phyloP scores from a whole-genome alignment of 1,139 yeast species.

The Diutina rugosa region DNA sequence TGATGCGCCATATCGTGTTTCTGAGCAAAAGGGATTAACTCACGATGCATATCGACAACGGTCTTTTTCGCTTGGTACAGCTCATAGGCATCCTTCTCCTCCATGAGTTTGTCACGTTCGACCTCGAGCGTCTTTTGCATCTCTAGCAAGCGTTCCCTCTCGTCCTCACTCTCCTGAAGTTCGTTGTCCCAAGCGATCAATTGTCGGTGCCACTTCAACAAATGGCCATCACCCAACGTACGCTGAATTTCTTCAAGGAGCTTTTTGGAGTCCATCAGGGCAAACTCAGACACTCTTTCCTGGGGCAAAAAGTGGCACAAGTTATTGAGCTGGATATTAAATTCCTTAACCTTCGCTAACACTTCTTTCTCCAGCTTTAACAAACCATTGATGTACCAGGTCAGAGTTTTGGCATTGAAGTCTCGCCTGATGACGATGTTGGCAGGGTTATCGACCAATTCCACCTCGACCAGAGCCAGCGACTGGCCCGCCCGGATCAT shows the following conservation, averaged over 20 bases:
- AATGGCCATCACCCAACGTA: slow-evolving; percentile 55
- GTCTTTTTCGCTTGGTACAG: slow-evolving; percentile 26
- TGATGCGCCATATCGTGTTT: slow-evolving; percentile 39
- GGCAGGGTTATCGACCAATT: slow-evolving; percentile 34
- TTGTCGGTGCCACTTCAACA: slow-evolving; percentile 43
- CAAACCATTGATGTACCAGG: slow-evolving; percentile 48
- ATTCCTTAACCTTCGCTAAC: slow-evolving; percentile 26
- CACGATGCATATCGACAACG: slow-evolving; percentile 35
- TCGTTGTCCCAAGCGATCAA: slow-evolving; percentile 40
- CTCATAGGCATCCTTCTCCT: slow-evolving; percentile 24
- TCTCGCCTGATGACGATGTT: slow-evolving; percentile 22
- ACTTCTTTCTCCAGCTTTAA: slow-evolving; percentile 32
- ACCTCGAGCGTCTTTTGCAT: slow-evolving; percentile 17
- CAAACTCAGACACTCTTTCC: slow-evolving; percentile 89
- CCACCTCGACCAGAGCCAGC: slow-evolving; percentile 46
- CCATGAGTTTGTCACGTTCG: slow-evolving; percentile 21
- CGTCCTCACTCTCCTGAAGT: slow-evolving; percentile 14
- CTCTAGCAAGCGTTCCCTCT: slow-evolving; percentile 17
- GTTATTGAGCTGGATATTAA: slow-evolving; percentile 80
- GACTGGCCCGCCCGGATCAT: slow-evolving; percentile 69
- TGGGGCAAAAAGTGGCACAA: slow-evolving; percentile 93
- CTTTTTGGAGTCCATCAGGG: slow-evolving; percentile 65
- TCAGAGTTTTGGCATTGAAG: slow-evolving; percentile 26
- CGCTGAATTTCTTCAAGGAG: slow-evolving; percentile 69
- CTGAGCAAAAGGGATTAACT: slow-evolving; percentile 50